Base-by-base conservation (phyloP, 1,139 yeast genomes). In the Geotrichum candidum region DNA sequence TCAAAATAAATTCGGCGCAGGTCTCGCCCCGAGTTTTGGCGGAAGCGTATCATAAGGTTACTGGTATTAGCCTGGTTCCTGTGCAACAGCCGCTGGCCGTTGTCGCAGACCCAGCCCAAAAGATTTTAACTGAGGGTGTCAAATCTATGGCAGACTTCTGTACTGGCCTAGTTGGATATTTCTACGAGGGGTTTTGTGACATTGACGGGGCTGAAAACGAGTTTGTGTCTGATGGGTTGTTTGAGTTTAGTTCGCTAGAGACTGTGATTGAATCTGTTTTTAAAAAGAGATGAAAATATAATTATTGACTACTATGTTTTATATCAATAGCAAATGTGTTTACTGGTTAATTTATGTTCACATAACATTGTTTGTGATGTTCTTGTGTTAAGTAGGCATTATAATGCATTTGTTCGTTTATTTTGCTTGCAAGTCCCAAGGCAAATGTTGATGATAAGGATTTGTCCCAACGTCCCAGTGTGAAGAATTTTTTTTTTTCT, bases 211-310 rank as follows among this genome's bases (percentile, higher is more conserved):
- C 35, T 2, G 54, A 58, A 6, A 58, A 58, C 35, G 54, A 58
- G 41, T 53, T 29, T 46, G 57, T 58, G 22, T 18, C 57, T 29
- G 27, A 58, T 48, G 60, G 54, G 1, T 15, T 58, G 27, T 53
- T 53, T 25, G 50, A 58, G 29, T 58, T 58, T 13, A 10, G 45
- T 22, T n/a, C 60, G 2, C 25, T 58, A 9, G 54, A 58, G n/a
- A 22, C 29, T 9, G 51, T 53, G 22, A n/a, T 41, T 15, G 22
- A 15, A 41, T n/a, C 22, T 7, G 10, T 15, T 2, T 41, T 41
- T 41, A 41, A 41, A 2, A n/a, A n/a, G 10, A 11, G 18, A 41
- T 41, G 2, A 5, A 1, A 29, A 29, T 29, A 1, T 1, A 1
- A 5, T 29, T 29, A 29, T 9, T 29, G 10, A 29, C 4, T 29